Conservation (phyloP, 768 basidiomycete species). For the Gautieria morchelliformis region DNA sequence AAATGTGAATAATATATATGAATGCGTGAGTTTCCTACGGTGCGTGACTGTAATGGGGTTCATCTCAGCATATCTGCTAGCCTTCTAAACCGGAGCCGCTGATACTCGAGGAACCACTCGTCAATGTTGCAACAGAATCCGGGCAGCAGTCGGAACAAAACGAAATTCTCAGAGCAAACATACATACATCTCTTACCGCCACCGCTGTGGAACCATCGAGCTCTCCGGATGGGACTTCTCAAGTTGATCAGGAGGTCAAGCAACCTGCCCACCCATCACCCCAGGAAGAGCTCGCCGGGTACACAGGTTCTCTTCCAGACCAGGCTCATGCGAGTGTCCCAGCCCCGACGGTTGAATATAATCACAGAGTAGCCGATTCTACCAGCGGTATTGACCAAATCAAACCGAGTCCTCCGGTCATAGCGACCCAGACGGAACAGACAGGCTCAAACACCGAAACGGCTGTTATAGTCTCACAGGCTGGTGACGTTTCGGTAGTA, state of each 20-base stretch:
- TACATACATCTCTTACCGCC: background rate
- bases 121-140: background rate
- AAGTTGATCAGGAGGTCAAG: background rate
- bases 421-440: background rate
- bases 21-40: slow-evolving; percentile 30
- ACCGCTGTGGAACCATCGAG: background rate
- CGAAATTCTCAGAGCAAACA: background rate
- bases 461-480: slow-evolving; percentile 13
- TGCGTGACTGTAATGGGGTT: slow-evolving; percentile 23
- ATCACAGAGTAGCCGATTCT: background rate
- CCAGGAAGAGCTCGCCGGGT: background rate
- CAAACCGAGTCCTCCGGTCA: background rate
- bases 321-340: background rate
- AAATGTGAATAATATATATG: slow-evolving; percentile 62
- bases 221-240: background rate
- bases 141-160: background rate
- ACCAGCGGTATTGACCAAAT: background rate
- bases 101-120: background rate
- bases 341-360: background rate
- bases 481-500: slow-evolving; percentile 20
- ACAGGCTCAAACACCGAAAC: background rate
- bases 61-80: background rate
- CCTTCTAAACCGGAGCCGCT: slow-evolving; percentile 2
- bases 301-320: background rate
- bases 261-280: background rate